A percentile compares a stretch with the other conserved stretches of the same genome.
Conservation (phyloP, 306 rosid species). For the Hippophae gyantsensis region DNA sequence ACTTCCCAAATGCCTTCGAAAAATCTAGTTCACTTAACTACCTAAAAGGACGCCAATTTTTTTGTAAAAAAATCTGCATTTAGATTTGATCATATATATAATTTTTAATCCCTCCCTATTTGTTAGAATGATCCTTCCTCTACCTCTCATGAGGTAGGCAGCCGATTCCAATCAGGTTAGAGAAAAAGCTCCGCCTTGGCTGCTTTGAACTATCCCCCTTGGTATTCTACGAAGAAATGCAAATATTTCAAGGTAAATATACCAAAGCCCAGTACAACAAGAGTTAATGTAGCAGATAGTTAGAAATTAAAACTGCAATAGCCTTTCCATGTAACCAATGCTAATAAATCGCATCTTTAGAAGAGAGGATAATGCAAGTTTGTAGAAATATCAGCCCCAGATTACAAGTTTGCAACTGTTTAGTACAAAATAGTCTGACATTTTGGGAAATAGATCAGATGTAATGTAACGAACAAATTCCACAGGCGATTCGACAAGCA, state of each 20-base stretch:
- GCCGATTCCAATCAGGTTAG: constrained; percentile 69
- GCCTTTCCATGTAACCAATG: constrained; percentile 14
- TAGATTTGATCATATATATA: constrained; percentile 20
- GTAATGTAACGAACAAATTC: neutral
- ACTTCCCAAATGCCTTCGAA: constrained; percentile 14
- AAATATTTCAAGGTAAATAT: constrained; percentile 55
- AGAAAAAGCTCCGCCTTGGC: constrained; percentile 58
- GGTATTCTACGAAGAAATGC: constrained; percentile 67
- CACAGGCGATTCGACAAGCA: too few species aligned
- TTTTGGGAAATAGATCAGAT: neutral
- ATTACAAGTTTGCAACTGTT: neutral
- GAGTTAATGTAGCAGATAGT: constrained; percentile 25
- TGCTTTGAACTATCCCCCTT: constrained; percentile 61
- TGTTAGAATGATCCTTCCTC: constrained; percentile 45
- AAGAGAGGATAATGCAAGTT: too few species aligned
- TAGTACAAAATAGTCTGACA: neutral
- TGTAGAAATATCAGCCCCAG: too few species aligned
- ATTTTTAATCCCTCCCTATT: constrained; percentile 41
- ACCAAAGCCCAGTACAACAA: constrained; percentile 34
- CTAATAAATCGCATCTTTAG: neutral
- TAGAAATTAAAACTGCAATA: constrained; percentile 1
- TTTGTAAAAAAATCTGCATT: constrained; percentile 21
- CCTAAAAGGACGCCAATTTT: constrained; percentile 23
- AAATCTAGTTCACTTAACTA: constrained; percentile 16
- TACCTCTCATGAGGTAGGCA: constrained; percentile 85